Percentiles rank a stretch among this genome's conserved stretches.
phyloP scores from a whole-genome alignment of 192 early-diverging fungal genomes.

The Linnemannia hyalina region DNA sequence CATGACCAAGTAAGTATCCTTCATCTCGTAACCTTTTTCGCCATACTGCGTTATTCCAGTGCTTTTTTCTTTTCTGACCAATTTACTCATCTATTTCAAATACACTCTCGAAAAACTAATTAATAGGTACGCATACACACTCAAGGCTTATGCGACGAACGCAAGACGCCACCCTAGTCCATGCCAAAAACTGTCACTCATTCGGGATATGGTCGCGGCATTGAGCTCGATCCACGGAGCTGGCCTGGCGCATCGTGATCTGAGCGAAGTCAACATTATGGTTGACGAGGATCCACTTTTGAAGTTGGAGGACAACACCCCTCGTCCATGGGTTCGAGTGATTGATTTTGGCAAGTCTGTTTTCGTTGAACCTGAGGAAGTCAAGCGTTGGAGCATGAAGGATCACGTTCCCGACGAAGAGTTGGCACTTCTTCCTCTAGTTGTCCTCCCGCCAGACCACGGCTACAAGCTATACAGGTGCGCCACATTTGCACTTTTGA shows the following conservation, averaged over 20 bases:
- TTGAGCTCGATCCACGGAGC: constrained; percentile 63
- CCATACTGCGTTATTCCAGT: neutral
- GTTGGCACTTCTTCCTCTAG: constrained; percentile 61
- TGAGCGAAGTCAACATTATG: constrained; percentile 75
- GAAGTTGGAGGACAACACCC: constrained; percentile 57
- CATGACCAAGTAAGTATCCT: constrained; percentile 63
- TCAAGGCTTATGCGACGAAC: constrained; percentile 68
- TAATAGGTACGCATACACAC: constrained; percentile 63
- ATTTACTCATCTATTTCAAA: neutral
- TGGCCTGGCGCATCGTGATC: constrained; percentile 70
- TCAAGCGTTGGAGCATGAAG: constrained; percentile 52
- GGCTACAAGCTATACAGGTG: constrained; percentile 69
- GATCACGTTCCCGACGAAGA: constrained; percentile 55
- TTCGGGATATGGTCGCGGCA: constrained; percentile 66
- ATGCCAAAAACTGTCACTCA: constrained; percentile 66
- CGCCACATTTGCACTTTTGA: neutral
- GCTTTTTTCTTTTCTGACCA: too few relatives aligned
- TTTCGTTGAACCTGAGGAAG: constrained; percentile 63
- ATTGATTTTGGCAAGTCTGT: constrained; percentile 76
- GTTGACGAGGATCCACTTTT: constrained; percentile 58
- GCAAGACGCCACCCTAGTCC: constrained; percentile 62
- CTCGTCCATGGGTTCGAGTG: constrained; percentile 58
- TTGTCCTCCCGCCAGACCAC: constrained; percentile 68
- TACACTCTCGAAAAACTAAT: neutral
- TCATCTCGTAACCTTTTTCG: neutral